A percentile compares a stretch with the other conserved stretches of the same genome.
phyloP scores from a whole-genome alignment of 176 grass and related monocot genomes.

The Musa troglodytarum region DNA sequence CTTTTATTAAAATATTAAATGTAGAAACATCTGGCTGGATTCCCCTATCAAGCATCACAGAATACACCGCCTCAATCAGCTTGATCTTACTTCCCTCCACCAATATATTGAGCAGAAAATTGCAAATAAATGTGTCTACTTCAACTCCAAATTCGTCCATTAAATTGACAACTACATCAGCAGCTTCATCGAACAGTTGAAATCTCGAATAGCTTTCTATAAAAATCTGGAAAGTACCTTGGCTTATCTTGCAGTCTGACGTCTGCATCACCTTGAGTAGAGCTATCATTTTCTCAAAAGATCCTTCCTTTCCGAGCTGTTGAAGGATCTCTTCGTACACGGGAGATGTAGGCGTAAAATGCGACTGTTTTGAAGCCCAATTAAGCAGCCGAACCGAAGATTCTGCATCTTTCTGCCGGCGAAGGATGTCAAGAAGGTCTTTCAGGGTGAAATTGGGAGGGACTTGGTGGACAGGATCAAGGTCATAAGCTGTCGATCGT shows the following conservation, averaged over 20 bases:
- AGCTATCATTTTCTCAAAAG: slow-evolving; percentile 44
- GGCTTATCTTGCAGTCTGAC: slow-evolving; percentile 32
- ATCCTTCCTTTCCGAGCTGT: slow-evolving; percentile 48
- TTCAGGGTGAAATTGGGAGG: slow-evolving; percentile 30
- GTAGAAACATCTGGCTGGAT: slow-evolving; percentile 42
- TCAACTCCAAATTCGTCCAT: slow-evolving; percentile 37
- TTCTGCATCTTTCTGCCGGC: slow-evolving; percentile 48
- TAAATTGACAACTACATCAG: slow-evolving; percentile 58
- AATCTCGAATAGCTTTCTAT: slow-evolving; percentile 42
- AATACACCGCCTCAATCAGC: slow-evolving; percentile 52
- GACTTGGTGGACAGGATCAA: not conserved
- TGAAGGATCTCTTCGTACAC: slow-evolving; percentile 62
- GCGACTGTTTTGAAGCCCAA: slow-evolving; percentile 32
- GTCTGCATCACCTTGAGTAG: slow-evolving; percentile 51
- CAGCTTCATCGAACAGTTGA: slow-evolving; percentile 49
- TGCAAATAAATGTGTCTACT: slow-evolving; percentile 38
- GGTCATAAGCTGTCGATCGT: not conserved
- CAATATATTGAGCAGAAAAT: slow-evolving; percentile 52
- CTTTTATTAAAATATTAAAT: slow-evolving; percentile 63
- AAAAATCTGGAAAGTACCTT: slow-evolving; percentile 37
- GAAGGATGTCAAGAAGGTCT: slow-evolving; percentile 38
- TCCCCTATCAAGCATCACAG: slow-evolving; percentile 39
- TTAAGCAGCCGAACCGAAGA: slow-evolving; percentile 44
- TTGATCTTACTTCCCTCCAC: slow-evolving; percentile 60
- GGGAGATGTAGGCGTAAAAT: slow-evolving; percentile 20